phyloP scores from a whole-genome alignment of 176 grass and related monocot genomes.

The Oropetium thomaeum region DNA sequence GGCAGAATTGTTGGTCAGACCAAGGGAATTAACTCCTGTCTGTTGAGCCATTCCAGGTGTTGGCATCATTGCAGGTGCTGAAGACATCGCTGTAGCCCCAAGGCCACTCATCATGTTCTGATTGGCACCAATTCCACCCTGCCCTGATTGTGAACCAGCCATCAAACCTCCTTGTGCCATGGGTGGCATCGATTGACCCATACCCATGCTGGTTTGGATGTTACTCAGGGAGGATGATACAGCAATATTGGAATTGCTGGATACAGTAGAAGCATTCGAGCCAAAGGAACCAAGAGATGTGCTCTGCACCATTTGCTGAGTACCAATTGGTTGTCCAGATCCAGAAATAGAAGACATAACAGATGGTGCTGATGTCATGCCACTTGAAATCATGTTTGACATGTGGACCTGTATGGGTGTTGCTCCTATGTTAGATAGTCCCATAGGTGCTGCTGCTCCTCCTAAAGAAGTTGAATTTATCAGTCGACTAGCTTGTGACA shows the following conservation, averaged over 20 bases:
- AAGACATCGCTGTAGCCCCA: conserved; percentile 50
- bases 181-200: conserved; percentile 58
- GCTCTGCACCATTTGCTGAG: conserved; percentile 60
- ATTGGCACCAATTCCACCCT: conserved; percentile 66
- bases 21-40: conserved; percentile 65
- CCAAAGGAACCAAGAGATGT: conserved; percentile 61
- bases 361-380: conserved; percentile 63
- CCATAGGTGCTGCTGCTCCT: conserved; percentile 55
- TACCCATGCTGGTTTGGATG: conserved; percentile 58
- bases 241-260: conserved; percentile 62
- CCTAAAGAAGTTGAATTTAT: conserved; percentile 62
- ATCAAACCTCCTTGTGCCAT: conserved; percentile 60
- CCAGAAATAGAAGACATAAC: conserved; percentile 72
- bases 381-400: conserved; percentile 89
- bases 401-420: conserved; percentile 89
- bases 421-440: conserved; percentile 65
- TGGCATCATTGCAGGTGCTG: conserved; percentile 82
- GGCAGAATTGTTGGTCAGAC: conserved; percentile 57
- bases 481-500: conserved; percentile 62
- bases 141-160: conserved; percentile 70
- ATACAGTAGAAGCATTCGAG: conserved; percentile 50
- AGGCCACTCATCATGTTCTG: conserved; percentile 65
- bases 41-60: conserved; percentile 82
- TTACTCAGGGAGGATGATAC: conserved; percentile 55
- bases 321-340: conserved; percentile 50